Base-by-base conservation (phyloP, 164 flowering plant species). In the Cinnamomum chago region DNA sequence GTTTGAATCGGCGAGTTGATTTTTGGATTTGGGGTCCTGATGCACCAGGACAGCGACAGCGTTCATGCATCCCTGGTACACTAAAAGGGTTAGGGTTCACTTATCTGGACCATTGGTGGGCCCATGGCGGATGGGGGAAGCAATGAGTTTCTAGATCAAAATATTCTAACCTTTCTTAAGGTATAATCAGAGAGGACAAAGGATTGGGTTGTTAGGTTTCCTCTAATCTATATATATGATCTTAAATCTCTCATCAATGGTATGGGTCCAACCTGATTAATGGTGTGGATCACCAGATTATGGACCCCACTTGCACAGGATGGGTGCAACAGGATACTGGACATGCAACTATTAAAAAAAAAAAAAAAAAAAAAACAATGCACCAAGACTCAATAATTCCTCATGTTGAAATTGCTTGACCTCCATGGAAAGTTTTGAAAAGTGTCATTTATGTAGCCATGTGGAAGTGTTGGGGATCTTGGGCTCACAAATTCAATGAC, bases 381-480 rank as follows among this genome's bases (percentile, higher is more conserved):
- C 10, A 40, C 47, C 47, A 40, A 40, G 47, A 55, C 20, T 20
- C 60, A 55, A 55, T 55, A 55, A 55, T 5, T 12, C n/a, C 60
- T 55, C 60, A 55, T 55, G 60, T 55, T 15, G 60, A 5, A 55
- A 55, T 55, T 55, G 20, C 60, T 18, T 55, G 60, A 55, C 60
- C n/a, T 55, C 3, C 60, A 55, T 55, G 60, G 11, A 15, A 15
- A 15, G n/a, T 3, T 20, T 17, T 55, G 7, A 4, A 55, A 62
- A 40, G 40, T 62, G 27, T 58, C 74, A 62, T 72, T 72, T 64
- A 22, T 35, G 55, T 40, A 20, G 52, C 68, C 74, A 62, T 65
- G 68, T 72, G 74, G 65, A 72, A 65, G 47, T 72, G 74, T 50
- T 62, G 74, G 74, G 58, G 30, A 62, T 70, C 33, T 20, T 35